A percentile compares a stretch with the other conserved stretches of the same genome.
Evolutionary conservation across 2,329 filamentous ascomycete genomes (phyloP).

Genomic region (Polytolypa hystricis): DNA sequence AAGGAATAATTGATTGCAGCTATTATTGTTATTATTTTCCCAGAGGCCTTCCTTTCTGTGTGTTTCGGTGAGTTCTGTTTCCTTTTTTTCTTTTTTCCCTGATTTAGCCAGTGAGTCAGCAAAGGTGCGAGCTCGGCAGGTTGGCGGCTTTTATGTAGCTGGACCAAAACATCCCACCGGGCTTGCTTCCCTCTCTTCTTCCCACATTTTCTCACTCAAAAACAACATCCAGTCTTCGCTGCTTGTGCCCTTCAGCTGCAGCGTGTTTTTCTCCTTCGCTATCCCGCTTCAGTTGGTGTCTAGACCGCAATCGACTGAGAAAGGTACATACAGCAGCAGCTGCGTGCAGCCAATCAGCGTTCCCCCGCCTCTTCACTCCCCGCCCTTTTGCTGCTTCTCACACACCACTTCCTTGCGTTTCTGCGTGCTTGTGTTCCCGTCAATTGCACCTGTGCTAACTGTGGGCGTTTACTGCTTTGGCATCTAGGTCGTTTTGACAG

Average conservation of each 20-base stretch:
- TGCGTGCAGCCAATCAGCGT: too few relatives aligned
- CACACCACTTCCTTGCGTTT: background rate
- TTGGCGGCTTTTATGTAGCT: background rate
- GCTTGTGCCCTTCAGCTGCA: background rate
- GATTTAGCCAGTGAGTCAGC: background rate
- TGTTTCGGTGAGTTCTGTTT: constrained; percentile 9
- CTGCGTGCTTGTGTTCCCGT: background rate
- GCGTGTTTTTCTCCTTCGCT: background rate
- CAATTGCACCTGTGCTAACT: background rate
- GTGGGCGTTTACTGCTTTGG: background rate
- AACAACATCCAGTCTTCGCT: background rate
- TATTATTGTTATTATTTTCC: background rate
- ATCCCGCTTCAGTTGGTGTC: background rate
- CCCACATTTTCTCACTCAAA: background rate
- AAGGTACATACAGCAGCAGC: too few relatives aligned
- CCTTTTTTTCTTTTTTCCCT: background rate
- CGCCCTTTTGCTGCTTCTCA: too few relatives aligned
- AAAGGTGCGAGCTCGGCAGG: background rate
- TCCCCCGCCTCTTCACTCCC: background rate
- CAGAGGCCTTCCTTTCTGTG: background rate
- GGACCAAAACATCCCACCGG: background rate
- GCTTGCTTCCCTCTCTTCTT: background rate
- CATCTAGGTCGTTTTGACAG: background rate
- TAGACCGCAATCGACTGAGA: too few relatives aligned
- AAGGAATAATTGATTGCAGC: background rate